phyloP scores from a whole-genome alignment of 306 rosid species.

The Prunus mume region DNA sequence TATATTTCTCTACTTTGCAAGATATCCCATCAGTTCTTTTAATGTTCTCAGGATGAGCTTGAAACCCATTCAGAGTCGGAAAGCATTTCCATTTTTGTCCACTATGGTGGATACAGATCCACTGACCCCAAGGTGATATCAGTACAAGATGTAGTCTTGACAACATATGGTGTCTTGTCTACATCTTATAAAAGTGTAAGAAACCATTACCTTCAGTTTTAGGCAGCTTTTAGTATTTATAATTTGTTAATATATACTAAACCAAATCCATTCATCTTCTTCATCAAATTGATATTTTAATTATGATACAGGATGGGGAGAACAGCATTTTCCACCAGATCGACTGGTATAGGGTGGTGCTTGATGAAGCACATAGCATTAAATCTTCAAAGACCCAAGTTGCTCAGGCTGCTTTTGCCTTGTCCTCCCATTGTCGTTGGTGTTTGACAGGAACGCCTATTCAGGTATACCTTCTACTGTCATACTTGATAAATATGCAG shows the following conservation, averaged over 20 bases:
- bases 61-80: constrained; percentile 64
- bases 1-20: not conserved
- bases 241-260: not conserved
- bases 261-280: not conserved
- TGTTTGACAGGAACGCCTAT: constrained; percentile 92
- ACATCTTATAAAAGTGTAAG: constrained; percentile 60
- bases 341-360: constrained; percentile 82
- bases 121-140: constrained; percentile 43
- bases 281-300: not conserved
- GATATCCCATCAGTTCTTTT: constrained; percentile 20
- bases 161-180: constrained; percentile 70
- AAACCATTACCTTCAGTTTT: constrained; percentile 2
- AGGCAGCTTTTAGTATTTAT: constrained; percentile 2
- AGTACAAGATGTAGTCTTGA: constrained; percentile 72
- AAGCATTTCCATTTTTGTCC: constrained; percentile 66
- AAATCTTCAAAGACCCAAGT: constrained; percentile 55
- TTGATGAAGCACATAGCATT: constrained; percentile 90
- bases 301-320: constrained; percentile 49
- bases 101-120: constrained; percentile 77
- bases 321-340: constrained; percentile 68
- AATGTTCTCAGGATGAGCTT: constrained; percentile 71
- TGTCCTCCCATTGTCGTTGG: constrained; percentile 86
- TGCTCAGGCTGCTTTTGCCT: constrained; percentile 61
- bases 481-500: not conserved
- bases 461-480: constrained; percentile 50